Conservation (phyloP, 176 grass and related monocot species). For the Leersia perrieri region DNA sequence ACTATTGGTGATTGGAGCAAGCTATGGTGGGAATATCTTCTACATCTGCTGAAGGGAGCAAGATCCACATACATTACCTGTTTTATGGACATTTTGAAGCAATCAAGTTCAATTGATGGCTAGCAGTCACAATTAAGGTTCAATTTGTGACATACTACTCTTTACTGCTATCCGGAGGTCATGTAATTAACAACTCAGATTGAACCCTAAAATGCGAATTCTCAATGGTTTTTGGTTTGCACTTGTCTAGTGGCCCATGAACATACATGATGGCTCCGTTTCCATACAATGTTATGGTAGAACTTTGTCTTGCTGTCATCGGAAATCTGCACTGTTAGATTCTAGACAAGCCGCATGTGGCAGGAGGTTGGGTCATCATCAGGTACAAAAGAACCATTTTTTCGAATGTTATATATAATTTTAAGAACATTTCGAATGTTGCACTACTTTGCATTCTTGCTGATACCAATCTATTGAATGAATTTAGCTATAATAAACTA, state of each 20-base stretch:
- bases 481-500: background rate
- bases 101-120: background rate
- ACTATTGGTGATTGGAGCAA: conserved; percentile 55
- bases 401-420: background rate
- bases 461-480: background rate
- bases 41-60: background rate
- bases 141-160: background rate
- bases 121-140: background rate
- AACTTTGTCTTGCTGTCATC: conserved; percentile 38
- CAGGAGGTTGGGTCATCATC: conserved; percentile 52
- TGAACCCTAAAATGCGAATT: background rate
- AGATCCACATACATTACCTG: background rate
- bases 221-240: background rate
- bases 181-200: background rate
- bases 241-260: background rate
- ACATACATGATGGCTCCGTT: background rate
- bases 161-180: background rate
- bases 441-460: background rate
- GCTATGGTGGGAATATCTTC: background rate
- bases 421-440: background rate
- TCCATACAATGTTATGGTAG: background rate
- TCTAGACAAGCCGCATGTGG: conserved; percentile 30
- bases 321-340: conserved; percentile 62
- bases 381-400: conserved; percentile 34
- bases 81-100: background rate